Percentiles rank a stretch among this genome's conserved stretches.
Conservation (phyloP, 495 filamentous ascomycete species). For the Aspergillus indologenus region DNA sequence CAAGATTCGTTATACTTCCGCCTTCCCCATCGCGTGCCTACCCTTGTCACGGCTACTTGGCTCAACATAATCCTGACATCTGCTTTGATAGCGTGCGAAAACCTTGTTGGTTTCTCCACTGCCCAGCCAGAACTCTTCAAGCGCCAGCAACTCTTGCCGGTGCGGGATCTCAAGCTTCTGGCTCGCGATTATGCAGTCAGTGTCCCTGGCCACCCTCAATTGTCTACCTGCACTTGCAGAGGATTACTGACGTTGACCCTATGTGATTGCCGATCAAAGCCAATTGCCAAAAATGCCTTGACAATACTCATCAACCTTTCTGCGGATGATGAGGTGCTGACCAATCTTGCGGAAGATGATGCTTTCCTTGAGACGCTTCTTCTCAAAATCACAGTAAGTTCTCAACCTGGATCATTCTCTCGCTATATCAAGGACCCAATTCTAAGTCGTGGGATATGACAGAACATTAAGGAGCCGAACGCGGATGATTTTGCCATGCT, state of each 20-base stretch:
- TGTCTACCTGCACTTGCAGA: slow-evolving; percentile 4
- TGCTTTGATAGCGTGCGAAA: slow-evolving; percentile 62
- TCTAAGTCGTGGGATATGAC: not conserved
- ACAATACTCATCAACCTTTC: slow-evolving; percentile 92
- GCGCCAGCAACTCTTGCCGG: slow-evolving; percentile 66
- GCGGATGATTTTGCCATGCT: slow-evolving; percentile 88
- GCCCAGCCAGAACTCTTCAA: slow-evolving; percentile 82
- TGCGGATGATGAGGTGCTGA: slow-evolving; percentile 68
- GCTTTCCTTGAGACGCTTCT: slow-evolving; percentile 74
- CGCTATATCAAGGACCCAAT: not conserved
- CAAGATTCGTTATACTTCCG: slow-evolving; percentile 5
- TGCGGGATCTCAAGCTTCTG: slow-evolving; percentile 87
- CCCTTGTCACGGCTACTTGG: slow-evolving; percentile 4
- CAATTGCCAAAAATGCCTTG: slow-evolving; percentile 87
- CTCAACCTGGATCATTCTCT: not conserved
- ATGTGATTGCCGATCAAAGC: slow-evolving; percentile 41
- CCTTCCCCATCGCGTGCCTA: not conserved
- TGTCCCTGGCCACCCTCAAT: slow-evolving; percentile 5
- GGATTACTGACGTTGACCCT: slow-evolving; percentile 6
- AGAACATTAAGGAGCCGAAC: slow-evolving; percentile 66
- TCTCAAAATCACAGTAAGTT: slow-evolving; percentile 69
- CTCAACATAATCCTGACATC: not conserved
- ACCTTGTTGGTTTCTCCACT: slow-evolving; percentile 79
- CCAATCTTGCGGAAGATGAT: slow-evolving; percentile 72
- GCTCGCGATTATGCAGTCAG: slow-evolving; percentile 75